Evolutionary conservation across 2,329 filamentous ascomycete species (phyloP).

Genomic region (Septoria linicola): DNA sequence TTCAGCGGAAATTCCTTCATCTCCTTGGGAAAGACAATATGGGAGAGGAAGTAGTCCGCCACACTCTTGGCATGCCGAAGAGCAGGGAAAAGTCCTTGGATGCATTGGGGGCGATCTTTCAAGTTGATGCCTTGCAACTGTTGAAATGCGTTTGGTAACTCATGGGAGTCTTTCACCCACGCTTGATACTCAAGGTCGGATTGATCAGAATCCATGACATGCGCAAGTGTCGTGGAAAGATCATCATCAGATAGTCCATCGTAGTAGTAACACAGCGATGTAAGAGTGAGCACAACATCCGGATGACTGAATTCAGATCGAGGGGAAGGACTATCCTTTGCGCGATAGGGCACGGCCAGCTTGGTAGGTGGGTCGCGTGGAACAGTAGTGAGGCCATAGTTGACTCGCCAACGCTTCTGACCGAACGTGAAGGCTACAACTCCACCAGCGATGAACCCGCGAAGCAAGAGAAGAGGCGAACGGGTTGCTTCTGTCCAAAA

Average conservation of each 20-base stretch:
- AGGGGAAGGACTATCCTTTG: conserved; percentile 63
- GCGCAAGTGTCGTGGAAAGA: conserved; percentile 45
- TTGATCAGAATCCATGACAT: conserved; percentile 29
- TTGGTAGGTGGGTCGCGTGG: conserved; percentile 47
- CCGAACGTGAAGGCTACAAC: conserved; percentile 61
- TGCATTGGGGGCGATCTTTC: conserved; percentile 28
- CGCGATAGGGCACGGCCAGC: conserved; percentile 64
- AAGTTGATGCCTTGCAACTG: conserved; percentile 33
- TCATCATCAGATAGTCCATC: conserved; percentile 49
- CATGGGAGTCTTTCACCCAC: conserved; percentile 23
- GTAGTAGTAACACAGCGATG: conserved; percentile 68
- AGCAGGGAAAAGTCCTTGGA: conserved; percentile 37
- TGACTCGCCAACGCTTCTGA: conserved; percentile 66
- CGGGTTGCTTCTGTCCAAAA: conserved; percentile 28
- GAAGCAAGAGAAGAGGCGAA: conserved; percentile 54
- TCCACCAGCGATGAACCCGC: conserved; percentile 61
- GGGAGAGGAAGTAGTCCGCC: conserved; percentile 67
- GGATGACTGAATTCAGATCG: conserved; percentile 68
- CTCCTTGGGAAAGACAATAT: conserved; percentile 62
- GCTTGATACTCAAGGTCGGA: conserved; percentile 30
- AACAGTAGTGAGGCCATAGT: conserved; percentile 46
- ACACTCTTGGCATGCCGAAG: conserved; percentile 53
- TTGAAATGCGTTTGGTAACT: conserved; percentile 22
- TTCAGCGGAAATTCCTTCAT: conserved; percentile 65
- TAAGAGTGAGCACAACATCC: conserved; percentile 64